These are phyloP conservation scores for Rhynchosporium graminicola DNA, from an alignment of 2,329 filamentous ascomycete species.

Conservation along the genomic window DNA sequence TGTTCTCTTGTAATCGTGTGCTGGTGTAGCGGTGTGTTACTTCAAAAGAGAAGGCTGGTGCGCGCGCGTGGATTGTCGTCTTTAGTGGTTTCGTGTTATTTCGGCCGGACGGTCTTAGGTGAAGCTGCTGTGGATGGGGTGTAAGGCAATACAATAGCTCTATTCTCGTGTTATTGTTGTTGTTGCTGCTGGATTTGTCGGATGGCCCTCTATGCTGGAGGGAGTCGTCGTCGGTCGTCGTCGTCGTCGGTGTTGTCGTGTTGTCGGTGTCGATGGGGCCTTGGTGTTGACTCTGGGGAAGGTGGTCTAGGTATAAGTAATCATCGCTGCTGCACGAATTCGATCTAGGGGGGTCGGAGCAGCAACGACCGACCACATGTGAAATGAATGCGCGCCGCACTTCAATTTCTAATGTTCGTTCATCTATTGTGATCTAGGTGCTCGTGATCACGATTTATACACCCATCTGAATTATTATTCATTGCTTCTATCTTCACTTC, in stretches of 20 bases:
- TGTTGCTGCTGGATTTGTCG: conserved; percentile 13
- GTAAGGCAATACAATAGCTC: conserved; percentile 23
- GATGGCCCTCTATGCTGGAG: conserved; percentile 15
- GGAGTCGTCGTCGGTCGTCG: conserved; percentile 18
- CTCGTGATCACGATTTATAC: neutral
- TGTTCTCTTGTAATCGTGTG: conserved; percentile 12
- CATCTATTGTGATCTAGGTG: neutral
- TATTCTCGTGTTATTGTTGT: conserved; percentile 17
- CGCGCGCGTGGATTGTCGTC: conserved; percentile 23
- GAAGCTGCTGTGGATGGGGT: conserved; percentile 4
- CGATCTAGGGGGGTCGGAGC: conserved; percentile 8
- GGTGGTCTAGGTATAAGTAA: neutral
- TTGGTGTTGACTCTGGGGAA: conserved; percentile 11
- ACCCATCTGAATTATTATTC: neutral
- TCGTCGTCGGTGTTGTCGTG: conserved; percentile 11
- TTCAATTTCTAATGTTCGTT: neutral
- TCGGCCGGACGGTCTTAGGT: conserved; percentile 18
- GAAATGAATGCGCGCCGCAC: neutral
- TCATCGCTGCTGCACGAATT: neutral
- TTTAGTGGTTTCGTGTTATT: conserved; percentile 20
- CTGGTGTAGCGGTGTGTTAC: conserved; percentile 27
- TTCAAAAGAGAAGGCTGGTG: conserved; percentile 21
- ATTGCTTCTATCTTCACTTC: neutral
- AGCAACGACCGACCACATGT: conserved; percentile 10
- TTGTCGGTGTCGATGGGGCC: neutral